Evolutionary conservation across 768 basidiomycete genomes (phyloP).

Genomic region (Russula foetens): DNA sequence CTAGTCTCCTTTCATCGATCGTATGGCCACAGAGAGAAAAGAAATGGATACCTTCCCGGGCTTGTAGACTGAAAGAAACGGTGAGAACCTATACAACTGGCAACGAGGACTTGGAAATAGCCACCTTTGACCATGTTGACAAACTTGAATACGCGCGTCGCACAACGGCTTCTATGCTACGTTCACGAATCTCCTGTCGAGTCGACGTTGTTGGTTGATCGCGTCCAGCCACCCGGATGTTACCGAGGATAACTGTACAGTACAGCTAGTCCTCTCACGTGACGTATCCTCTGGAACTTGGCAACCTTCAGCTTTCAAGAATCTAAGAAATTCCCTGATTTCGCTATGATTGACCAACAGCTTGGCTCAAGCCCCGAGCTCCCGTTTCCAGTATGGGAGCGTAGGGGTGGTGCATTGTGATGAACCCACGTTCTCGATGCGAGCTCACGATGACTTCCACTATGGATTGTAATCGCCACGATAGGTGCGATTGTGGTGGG

Average conservation of each 20-base stretch:
- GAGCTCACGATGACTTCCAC: background rate
- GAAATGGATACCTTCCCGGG: constrained; percentile 68
- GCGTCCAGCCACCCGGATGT: constrained; percentile 23
- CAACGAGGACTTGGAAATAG: background rate
- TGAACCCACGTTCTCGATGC: background rate
- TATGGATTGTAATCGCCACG: background rate
- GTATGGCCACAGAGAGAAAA: background rate
- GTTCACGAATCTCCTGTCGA: background rate
- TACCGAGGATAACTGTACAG: constrained; percentile 24
- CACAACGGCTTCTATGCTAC: constrained; percentile 11
- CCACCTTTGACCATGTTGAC: constrained; percentile 28
- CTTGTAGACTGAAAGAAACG: constrained; percentile 65
- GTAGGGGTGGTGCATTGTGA: no score
- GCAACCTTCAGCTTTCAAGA: no score
- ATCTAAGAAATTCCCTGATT: background rate
- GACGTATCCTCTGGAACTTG: background rate
- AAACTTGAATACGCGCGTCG: constrained; percentile 8
- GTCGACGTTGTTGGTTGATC: background rate
- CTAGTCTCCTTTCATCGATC: constrained; percentile 31
- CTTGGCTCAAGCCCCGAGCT: background rate
- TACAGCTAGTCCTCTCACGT: constrained; percentile 5
- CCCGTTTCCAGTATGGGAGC: no score
- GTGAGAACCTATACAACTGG: background rate
- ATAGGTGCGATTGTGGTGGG: constrained; percentile 9
- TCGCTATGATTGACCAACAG: background rate